phyloP scores from a whole-genome alignment of 768 basidiomycete genomes.

The Rickenella mellea region DNA sequence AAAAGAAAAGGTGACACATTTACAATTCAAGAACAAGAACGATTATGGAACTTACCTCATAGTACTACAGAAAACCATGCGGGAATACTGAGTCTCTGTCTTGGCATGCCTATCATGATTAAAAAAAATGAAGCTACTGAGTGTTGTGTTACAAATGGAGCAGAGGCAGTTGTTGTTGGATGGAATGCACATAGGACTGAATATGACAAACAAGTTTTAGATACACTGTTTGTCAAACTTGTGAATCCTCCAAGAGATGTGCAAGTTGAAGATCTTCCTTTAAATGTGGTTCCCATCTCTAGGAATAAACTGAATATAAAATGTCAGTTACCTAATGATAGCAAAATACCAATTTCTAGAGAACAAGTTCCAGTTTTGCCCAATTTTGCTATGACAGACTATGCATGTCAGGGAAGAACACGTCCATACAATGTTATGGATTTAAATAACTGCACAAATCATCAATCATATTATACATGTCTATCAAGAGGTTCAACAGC shows the following conservation, averaged over 20 bases:
- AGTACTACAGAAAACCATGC: constrained; percentile 13
- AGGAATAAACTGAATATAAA: constrained; percentile 2
- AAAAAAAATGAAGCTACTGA: constrained; percentile 23
- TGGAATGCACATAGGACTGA: constrained; percentile 14
- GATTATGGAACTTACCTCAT: too few relatives aligned
- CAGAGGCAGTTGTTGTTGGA: constrained; percentile 19
- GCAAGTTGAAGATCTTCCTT: constrained; percentile 16
- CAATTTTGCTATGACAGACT: constrained; percentile 27
- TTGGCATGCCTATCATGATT: constrained; percentile 26
- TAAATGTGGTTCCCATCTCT: constrained; percentile 21
- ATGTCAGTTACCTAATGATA: constrained; percentile 11
- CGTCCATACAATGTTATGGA: constrained; percentile 19
- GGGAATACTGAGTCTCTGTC: constrained; percentile 19
- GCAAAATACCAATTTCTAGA: constrained; percentile 8
- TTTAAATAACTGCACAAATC: constrained; percentile 13
- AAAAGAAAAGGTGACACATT: too few relatives aligned
- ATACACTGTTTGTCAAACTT: constrained; percentile 22
- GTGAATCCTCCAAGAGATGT: constrained; percentile 15
- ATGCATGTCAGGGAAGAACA: constrained; percentile 24
- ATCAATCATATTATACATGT: constrained; percentile 22
- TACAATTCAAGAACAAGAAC: too few relatives aligned
- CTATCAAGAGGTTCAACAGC: constrained; percentile 20
- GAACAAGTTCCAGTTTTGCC: constrained; percentile 17
- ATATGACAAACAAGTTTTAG: constrained; percentile 10
- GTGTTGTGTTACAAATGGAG: constrained; percentile 25